These are phyloP conservation scores for Pseudozyma tsukubaensis DNA, from an alignment of 1,284 basidiomycete genomes.

Conservation along the genomic window DNA sequence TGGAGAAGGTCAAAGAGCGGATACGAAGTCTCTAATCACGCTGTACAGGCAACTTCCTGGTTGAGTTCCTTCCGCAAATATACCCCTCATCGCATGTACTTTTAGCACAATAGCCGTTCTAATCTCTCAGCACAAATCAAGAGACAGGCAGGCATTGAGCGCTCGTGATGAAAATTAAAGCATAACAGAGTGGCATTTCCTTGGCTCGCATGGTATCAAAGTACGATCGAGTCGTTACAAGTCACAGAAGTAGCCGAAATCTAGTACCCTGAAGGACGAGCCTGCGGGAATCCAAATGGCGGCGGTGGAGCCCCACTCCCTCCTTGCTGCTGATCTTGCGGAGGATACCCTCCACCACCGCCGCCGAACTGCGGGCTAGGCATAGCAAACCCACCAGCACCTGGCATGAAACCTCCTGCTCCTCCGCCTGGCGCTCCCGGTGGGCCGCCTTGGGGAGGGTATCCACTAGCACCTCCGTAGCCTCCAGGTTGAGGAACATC, in stretches of 20 bases:
- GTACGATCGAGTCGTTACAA: neutral
- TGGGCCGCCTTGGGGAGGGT: neutral
- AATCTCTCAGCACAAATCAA: neutral
- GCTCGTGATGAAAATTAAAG: neutral
- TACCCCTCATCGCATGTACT: constrained; percentile 2
- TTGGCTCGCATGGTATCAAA: no score
- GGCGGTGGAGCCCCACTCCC: constrained; percentile 6
- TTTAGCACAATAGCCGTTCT: neutral
- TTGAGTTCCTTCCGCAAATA: no score
- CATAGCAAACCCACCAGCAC: constrained; percentile 48
- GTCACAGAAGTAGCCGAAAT: neutral
- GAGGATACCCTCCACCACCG: neutral
- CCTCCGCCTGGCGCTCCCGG: neutral
- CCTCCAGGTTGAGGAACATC: no score
- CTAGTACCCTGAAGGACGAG: constrained; percentile 22
- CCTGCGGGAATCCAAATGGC: constrained; percentile 32
- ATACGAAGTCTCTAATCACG: neutral
- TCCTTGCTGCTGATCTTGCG: constrained; percentile 7
- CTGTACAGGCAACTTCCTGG: neutral
- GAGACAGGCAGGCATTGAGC: neutral
- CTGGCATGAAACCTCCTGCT: constrained; percentile 16
- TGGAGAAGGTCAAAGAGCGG: constrained; percentile 20
- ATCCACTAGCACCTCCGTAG: constrained; percentile 6
- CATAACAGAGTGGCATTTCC: neutral
- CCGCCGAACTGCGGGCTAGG: constrained; percentile 28